Conservation (phyloP, 208 protist genomes). For the Leishmania gerbilli region DNA sequence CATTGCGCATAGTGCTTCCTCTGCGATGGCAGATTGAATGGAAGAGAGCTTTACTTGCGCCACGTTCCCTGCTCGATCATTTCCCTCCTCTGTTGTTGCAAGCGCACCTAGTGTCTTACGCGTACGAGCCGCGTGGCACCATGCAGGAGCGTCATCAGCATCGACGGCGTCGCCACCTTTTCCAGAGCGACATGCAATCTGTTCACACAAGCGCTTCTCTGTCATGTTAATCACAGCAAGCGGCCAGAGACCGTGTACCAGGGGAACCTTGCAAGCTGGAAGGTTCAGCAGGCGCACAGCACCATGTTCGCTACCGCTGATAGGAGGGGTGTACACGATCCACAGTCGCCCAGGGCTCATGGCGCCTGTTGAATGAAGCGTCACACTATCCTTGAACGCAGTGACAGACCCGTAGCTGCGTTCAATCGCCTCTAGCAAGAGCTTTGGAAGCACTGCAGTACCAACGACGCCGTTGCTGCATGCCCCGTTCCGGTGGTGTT, state of each 20-base stretch:
- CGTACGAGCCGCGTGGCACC: constrained; percentile 70
- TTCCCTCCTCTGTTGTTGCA: constrained; percentile 10
- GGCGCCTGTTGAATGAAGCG: constrained; percentile 40
- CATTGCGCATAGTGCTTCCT: constrained; percentile 35
- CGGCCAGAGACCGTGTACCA: constrained; percentile 78
- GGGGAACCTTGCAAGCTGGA: constrained; percentile 42
- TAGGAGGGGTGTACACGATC: constrained; percentile 51
- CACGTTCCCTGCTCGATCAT: not conserved
- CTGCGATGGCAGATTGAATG: constrained; percentile 29
- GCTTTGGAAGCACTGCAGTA: not conserved
- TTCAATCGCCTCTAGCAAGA: constrained; percentile 30
- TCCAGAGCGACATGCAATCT: constrained; percentile 12
- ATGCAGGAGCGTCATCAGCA: constrained; percentile 27
- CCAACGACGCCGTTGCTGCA: not conserved
- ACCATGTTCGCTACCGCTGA: constrained; percentile 23
- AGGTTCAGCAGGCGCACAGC: constrained; percentile 50
- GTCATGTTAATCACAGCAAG: constrained; percentile 75
- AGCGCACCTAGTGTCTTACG: constrained; percentile 3
- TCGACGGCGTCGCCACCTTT: not conserved
- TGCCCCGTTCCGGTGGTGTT: not conserved
- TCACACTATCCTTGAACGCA: constrained; percentile 35
- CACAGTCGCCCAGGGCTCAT: constrained; percentile 64
- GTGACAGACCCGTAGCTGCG: constrained; percentile 46
- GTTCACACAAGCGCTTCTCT: constrained; percentile 45
- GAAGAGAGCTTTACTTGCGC: constrained; percentile 15